Base-by-base conservation (phyloP, 768 basidiomycete species). In the Hemileccinum rubropunctum region DNA sequence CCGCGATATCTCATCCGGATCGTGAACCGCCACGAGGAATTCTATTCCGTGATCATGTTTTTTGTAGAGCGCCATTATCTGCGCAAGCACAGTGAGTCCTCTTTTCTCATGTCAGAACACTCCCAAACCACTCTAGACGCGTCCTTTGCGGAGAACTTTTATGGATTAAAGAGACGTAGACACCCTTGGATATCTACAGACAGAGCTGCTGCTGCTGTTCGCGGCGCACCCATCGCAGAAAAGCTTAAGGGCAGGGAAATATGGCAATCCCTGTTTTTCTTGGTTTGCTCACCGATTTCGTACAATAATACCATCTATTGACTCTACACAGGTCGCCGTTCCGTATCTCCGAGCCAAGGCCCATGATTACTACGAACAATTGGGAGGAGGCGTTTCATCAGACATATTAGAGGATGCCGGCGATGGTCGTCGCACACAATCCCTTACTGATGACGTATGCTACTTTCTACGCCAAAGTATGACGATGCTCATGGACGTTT, bases 141-240 rank as follows among this genome's bases (percentile, higher is more conserved):
- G 18, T 93, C 92, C 1, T 95, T 98, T 62, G 78, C 95, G 5
- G 95, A 98, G 68, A 89, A 95, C 60, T 98, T 99, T 65, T 98
- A 98, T 68, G 91, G 91, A 0, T 70, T 99, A 41, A 93, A 93
- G 64, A 73, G 94, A 37, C 76, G 91, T 50, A 73, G 88, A 33
- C 75, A 78, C 49, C 86, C 89, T 4, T 79, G 80, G 58, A 82
- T 91, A 55, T 79, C 85, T 53, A 82, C 81, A 2, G 81, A 86
- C 36, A 77, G 88, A 48, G 79, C 84, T 1, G 71, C 73, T 37
- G 79, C 79, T 23, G 89, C 88, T 35, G 83, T 87, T 10, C 84
- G 81, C 12, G 81, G 83, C 3, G 69, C 84, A 28, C 80, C 83
- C 11, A 59, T 71, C 3, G 83, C 82, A 58, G 88, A 90, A 67